Conservation (phyloP, 164 flowering plant genomes). For the Pachysandra terminalis region DNA sequence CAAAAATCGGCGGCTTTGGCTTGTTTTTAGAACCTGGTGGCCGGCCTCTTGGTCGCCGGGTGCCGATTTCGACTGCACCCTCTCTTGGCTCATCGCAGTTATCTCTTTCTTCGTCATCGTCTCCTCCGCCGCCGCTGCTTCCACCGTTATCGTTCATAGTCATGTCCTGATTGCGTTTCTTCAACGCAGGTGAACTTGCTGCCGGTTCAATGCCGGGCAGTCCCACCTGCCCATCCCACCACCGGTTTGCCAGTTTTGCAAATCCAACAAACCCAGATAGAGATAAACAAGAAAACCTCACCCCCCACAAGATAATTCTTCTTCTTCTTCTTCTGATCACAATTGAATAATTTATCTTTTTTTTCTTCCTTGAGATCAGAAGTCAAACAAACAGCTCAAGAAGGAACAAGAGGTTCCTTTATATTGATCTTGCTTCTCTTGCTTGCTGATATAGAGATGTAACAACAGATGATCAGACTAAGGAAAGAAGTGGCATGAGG, state of each 20-base stretch:
- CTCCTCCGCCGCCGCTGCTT: slow-evolving; percentile 19
- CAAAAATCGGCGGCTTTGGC: slow-evolving; percentile 58
- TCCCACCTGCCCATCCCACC: slow-evolving; percentile 49
- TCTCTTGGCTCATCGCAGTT: slow-evolving; percentile 36
- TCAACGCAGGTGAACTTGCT: slow-evolving; percentile 27
- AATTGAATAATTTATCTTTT: too few relatives aligned
- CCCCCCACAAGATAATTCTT: neutral
- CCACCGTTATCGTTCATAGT: slow-evolving; percentile 33
- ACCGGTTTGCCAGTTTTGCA: slow-evolving; percentile 34
- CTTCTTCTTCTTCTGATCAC: neutral
- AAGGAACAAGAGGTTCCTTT: neutral
- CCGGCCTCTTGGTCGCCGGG: slow-evolving; percentile 52
- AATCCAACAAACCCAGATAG: neutral
- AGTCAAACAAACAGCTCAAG: neutral
- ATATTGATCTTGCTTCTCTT: neutral
- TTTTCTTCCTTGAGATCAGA: neutral
- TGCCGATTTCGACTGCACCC: slow-evolving; percentile 38
- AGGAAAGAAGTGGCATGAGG: neutral
- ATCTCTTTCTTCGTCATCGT: slow-evolving; percentile 28
- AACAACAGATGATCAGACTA: neutral
- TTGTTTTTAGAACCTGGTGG: slow-evolving; percentile 65
- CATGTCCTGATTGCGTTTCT: slow-evolving; percentile 43
- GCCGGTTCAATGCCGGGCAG: slow-evolving; percentile 30
- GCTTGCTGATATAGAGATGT: neutral
- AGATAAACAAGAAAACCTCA: neutral